Evolutionary conservation across 1,284 basidiomycete genomes (phyloP), one percentile per base, ranked within the genome.

Genomic region (Malassezia yamatoensis): DNA sequence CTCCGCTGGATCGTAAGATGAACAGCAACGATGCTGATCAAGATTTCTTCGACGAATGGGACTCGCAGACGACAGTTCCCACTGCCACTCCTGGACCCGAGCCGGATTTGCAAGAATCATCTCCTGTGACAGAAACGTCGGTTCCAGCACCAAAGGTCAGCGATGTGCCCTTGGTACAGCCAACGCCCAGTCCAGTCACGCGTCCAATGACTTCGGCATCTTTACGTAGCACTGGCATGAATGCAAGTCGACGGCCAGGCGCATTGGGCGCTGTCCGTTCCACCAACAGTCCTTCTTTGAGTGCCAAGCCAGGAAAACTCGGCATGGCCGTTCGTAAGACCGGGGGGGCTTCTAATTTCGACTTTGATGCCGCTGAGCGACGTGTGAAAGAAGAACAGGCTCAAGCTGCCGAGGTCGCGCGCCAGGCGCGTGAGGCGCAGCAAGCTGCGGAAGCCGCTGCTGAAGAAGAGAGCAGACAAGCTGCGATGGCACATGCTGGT

Each of bases 41-140:
- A 49, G 91, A 96, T 76, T 98, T 96, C 76, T 96, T 96, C 78
- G 85, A 88, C 51, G 86, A 87, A 34, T 96, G 91, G 90, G 90
- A 93, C 64, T 90, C 91, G 72, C 85, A 87, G 39, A 21, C 39
- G 39, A n/a, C 39, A 21, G 10, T 21, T 16, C 16, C 68, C 12
- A 21, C 47, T 29, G 39, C 51, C 42, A 11, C 55, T 3, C 41
- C 41, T 12, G 41, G 10, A 32, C 13, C 41, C 41, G 18, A 20
- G 16, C 21, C 16, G 21, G 16, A 9, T 9, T 16, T 41, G 39
- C 39, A 16, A 18, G 39, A 18, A 21, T 2, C 39, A 21, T 11
- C 39, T 9, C 16, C 10, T 41, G 37, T 51, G n/a, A 43, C 41
- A 32, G 21, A 16, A 2, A 43, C 41, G 16, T 18, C 77, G 52